Conservation (phyloP, 768 basidiomycete species). For the Candolleomyces eurysporus region DNA sequence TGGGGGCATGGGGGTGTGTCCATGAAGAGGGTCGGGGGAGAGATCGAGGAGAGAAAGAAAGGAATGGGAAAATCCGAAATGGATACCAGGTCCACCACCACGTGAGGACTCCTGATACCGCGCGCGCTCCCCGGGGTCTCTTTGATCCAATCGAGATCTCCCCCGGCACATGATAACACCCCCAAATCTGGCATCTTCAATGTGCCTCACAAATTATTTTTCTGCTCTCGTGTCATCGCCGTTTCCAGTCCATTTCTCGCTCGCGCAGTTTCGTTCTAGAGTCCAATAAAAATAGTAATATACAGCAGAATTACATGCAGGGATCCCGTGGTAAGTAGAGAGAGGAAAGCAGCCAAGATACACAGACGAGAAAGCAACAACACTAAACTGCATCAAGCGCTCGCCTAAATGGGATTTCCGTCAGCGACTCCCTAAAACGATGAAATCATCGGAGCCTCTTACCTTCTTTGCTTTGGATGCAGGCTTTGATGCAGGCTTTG, state of each 20-base stretch:
- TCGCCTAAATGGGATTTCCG: constrained; percentile 6
- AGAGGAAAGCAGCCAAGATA: not conserved
- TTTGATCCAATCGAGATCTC: not conserved
- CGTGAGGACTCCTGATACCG: not conserved
- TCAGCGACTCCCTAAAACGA: constrained; percentile 13
- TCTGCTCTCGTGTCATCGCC: not conserved
- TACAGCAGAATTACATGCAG: constrained; percentile 11
- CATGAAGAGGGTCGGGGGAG: constrained; percentile 16
- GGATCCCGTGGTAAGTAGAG: not conserved
- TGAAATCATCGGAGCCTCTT: constrained; percentile 4
- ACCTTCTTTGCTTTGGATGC: constrained; percentile 35
- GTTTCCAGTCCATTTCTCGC: not conserved
- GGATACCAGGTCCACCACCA: not conserved
- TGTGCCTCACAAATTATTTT: not conserved
- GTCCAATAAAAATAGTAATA: constrained; percentile 9
- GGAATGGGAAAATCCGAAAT: constrained; percentile 18
- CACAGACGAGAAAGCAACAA: constrained; percentile 10
- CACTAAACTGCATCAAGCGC: constrained; percentile 9
- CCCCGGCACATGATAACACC: not conserved
- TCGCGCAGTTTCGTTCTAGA: not conserved
- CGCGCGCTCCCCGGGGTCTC: not conserved
- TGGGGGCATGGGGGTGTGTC: constrained; percentile 13
- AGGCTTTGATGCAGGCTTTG: constrained; percentile 30
- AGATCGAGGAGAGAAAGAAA: constrained; percentile 23
- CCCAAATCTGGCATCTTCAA: not conserved